Conservation (phyloP, 1,139 yeast species). For the Yamadazyma aaseri region DNA sequence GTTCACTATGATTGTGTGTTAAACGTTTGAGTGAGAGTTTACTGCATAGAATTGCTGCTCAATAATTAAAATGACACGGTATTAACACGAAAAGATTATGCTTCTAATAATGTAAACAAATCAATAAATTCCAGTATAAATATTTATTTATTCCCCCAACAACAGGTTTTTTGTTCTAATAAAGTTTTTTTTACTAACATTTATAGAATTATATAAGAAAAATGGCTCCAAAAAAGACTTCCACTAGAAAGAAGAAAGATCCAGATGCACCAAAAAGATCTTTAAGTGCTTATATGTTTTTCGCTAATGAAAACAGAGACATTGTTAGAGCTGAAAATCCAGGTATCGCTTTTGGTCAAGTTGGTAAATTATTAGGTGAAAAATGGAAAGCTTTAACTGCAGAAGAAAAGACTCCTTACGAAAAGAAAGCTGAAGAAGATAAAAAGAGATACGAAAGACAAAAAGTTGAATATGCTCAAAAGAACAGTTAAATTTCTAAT, state of each 20-base stretch:
- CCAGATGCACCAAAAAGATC: conserved; percentile 99
- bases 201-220: conserved; percentile 4
- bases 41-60: not conserved
- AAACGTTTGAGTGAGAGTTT: not conserved
- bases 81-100: not conserved
- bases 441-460: conserved; percentile 96
- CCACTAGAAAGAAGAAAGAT: conserved; percentile 63
- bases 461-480: conserved; percentile 83
- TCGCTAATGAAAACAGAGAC: conserved; percentile 96
- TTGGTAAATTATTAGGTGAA: conserved; percentile 90
- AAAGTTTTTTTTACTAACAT: conserved; percentile 9
- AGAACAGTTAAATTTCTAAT: conserved; percentile 19
- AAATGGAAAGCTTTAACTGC: conserved; percentile 88
- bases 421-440: conserved; percentile 90
- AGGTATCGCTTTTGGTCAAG: conserved; percentile 89
- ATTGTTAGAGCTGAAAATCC: conserved; percentile 93
- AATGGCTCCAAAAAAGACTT: conserved; percentile 43
- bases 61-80: conserved; percentile 1
- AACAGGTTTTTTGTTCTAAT: not conserved
- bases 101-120: conserved; percentile 8
- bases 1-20: not conserved
- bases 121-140: conserved; percentile 10
- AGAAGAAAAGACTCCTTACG: conserved; percentile 86
- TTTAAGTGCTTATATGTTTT: conserved; percentile 96
- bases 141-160: conserved; percentile 1